phyloP scores from a whole-genome alignment of 2,329 filamentous ascomycete genomes.

The Chaetomium strumarium region DNA sequence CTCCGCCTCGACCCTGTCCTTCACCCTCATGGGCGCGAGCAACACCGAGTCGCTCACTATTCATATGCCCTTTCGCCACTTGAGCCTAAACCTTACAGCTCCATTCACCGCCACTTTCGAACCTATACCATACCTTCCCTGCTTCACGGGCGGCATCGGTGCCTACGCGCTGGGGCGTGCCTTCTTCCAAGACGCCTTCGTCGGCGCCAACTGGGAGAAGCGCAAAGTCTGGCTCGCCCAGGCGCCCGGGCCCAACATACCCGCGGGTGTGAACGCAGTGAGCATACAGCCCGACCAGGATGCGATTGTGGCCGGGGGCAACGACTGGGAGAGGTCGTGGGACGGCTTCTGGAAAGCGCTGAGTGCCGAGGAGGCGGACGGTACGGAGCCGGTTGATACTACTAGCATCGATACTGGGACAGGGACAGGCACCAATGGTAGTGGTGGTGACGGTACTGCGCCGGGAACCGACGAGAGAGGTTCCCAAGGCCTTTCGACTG shows the following conservation, averaged over 20 bases:
- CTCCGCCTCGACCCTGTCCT: conserved; percentile 3
- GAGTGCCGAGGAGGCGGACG: background rate
- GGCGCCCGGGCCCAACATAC: background rate
- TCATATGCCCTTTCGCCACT: conserved; percentile 8
- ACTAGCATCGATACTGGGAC: too few species aligned
- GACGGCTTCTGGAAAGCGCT: conserved; percentile 5
- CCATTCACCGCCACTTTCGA: background rate
- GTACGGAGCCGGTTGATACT: background rate
- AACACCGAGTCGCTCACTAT: conserved; percentile 1
- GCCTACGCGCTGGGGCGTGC: background rate
- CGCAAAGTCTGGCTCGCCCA: background rate
- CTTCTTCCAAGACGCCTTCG: conserved; percentile 10
- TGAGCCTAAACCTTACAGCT: conserved; percentile 1
- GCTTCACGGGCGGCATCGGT: background rate
- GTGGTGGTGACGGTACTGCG: background rate
- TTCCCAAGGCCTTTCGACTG: background rate
- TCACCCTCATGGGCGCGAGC: background rate
- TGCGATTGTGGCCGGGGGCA: background rate
- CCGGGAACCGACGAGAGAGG: background rate
- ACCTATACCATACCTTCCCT: conserved; percentile 4
- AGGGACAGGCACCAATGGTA: background rate
- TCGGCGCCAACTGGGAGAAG: conserved; percentile 6
- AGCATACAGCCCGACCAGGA: background rate
- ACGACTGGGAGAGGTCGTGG: conserved; percentile 5
- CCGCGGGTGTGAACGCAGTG: background rate